Evolutionary conservation across 1,284 basidiomycete genomes (phyloP), one percentile per base, ranked within the genome.

Genomic region (Heterobasidion parviporum): DNA sequence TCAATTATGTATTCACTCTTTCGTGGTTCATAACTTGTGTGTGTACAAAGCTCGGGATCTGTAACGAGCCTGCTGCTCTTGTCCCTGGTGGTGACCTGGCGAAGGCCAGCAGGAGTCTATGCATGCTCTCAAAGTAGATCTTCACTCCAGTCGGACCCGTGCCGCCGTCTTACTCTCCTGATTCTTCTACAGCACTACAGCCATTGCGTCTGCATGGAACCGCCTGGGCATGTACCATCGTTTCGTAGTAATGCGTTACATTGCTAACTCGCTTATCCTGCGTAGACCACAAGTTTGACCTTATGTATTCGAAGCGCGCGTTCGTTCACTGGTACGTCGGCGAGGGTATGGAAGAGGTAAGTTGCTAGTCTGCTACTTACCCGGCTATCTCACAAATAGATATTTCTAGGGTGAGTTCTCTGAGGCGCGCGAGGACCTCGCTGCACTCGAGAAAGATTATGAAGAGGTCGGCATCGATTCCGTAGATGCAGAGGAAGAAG

Each of bases 261-360:
- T 8, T 14, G 52, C 3, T 38, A 8, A 33, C 6, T 26, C 12
- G 15, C 43, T 10, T 15, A 32, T 15, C 9, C 12, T 16, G 16
- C 10, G 8, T 92, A 55, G 95, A 99, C 78, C 89, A 97, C 83
- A 99, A 99, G 77, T 99, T 99, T 72, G 96, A 99, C 73, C 82
- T 99, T 64, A 86, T 98, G 52, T 92, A 92, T 76, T 94, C 89
- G 61, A 94, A 89, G 77, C 89, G 89, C 72, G 93, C 87, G 58
- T 95, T 95, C 69, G 92, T 90, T 52, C 87, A 94, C 77, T 91
- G 92, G 91, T 96, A 95, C 65, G 92, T 94, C 62, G 94, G 94
- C 64, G 94, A 97, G 73, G 95, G 95, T 77, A 98, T 98, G 95
- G 95, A 98, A 72, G 95, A 98, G 55, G 60, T 61, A 48, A 15